Conservation (phyloP, 768 basidiomycete genomes). For the Nidularia sp. region DNA sequence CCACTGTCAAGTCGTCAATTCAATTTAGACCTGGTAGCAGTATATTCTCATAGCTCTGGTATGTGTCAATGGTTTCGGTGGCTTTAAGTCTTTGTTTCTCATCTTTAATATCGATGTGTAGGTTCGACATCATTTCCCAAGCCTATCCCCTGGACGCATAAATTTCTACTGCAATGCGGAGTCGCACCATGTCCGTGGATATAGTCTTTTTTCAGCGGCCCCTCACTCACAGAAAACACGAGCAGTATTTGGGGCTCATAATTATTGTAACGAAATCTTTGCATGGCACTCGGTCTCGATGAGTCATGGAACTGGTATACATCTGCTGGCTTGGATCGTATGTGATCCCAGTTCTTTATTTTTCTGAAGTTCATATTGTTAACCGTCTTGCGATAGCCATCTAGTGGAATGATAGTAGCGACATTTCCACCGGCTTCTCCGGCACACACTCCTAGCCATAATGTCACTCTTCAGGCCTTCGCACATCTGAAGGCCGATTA, state of each 20-base stretch:
- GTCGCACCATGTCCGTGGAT: conserved; percentile 1
- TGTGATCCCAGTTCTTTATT: background rate
- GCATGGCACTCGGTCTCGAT: conserved; percentile 5
- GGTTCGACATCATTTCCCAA: conserved; percentile 8
- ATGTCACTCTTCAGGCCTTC: conserved; percentile 8
- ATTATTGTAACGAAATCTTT: conserved; percentile 2
- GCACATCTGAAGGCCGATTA: background rate
- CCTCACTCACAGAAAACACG: background rate
- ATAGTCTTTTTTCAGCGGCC: background rate
- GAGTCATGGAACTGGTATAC: conserved; percentile 4
- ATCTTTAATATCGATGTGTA: background rate
- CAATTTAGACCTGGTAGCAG: background rate
- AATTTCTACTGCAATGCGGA: conserved; percentile 5
- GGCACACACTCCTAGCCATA: conserved; percentile 11
- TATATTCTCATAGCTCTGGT: background rate
- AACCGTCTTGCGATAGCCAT: background rate
- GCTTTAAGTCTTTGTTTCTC: background rate
- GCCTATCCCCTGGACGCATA: conserved; percentile 7
- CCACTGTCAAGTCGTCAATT: background rate
- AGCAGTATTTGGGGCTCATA: conserved; percentile 4
- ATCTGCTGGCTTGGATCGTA: conserved; percentile 6
- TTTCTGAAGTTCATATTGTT: background rate
- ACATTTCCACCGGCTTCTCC: conserved; percentile 14
- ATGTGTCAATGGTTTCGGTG: background rate
- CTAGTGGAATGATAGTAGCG: conserved; percentile 11